phyloP scores from a whole-genome alignment of 768 basidiomycete genomes.

The Trametes gibbosa region DNA sequence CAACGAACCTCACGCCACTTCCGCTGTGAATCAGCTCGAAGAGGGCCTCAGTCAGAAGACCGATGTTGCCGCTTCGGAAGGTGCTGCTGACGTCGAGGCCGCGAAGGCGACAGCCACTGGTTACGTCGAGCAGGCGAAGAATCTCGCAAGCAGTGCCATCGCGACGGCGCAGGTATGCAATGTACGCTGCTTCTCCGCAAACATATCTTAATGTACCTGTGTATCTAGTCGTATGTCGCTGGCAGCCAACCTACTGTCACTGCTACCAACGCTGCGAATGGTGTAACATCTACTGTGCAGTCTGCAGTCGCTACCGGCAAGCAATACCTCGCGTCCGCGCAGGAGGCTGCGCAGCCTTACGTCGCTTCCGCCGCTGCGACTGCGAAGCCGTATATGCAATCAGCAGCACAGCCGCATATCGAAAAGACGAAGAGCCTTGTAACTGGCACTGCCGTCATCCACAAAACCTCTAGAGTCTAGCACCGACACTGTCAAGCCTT shows the following conservation, averaged over 20 bases:
- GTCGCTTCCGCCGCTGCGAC: constrained; percentile 32
- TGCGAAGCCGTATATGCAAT: constrained; percentile 35
- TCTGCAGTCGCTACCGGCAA: constrained; percentile 33
- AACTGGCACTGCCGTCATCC: constrained; percentile 24
- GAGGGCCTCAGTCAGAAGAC: constrained; percentile 37
- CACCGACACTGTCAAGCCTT: constrained; percentile 32
- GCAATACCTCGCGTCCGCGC: constrained; percentile 32
- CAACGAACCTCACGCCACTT: constrained; percentile 21
- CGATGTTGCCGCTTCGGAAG: constrained; percentile 54
- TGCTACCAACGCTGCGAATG: constrained; percentile 28
- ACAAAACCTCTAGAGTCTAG: constrained; percentile 43
- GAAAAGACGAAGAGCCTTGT: constrained; percentile 17
- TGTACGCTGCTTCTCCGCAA: not conserved
- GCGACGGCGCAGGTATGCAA: constrained; percentile 44
- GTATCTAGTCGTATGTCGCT: constrained; percentile 23
- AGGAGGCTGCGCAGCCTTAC: constrained; percentile 34
- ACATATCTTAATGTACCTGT: not conserved
- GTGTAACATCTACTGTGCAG: constrained; percentile 33
- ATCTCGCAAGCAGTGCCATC: constrained; percentile 41
- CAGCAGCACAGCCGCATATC: constrained; percentile 24
- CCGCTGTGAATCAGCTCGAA: constrained; percentile 31
- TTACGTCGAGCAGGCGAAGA: constrained; percentile 57
- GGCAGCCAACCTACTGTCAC: constrained; percentile 2
- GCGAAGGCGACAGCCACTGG: constrained; percentile 44
- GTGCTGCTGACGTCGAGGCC: constrained; percentile 47